Evolutionary conservation across 768 basidiomycete species (phyloP).

Genomic region (Collybiopsis confluens): DNA sequence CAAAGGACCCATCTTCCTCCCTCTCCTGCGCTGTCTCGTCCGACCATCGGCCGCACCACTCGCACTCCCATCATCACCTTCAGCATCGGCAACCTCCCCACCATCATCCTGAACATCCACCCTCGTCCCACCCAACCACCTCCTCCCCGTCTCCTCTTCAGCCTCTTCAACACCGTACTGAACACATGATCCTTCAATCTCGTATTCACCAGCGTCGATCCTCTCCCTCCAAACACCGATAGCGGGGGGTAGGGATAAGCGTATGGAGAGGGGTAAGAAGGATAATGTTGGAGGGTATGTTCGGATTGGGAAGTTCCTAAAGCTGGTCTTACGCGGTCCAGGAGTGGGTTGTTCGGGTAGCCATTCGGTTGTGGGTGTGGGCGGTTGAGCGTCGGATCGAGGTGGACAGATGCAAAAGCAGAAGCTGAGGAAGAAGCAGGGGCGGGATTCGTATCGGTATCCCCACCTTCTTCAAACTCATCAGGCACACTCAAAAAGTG

Average conservation of each 20-base stretch:
- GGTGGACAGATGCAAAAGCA: no score
- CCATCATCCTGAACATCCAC: conserved; percentile 65
- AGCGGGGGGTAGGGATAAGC: conserved; percentile 28
- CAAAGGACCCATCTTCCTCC: conserved; percentile 18
- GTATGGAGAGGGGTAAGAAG: no score
- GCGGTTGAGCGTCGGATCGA: neutral
- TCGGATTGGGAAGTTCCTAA: conserved; percentile 41
- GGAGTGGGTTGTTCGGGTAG: no score
- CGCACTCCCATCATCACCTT: conserved; percentile 24
- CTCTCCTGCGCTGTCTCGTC: conserved; percentile 37
- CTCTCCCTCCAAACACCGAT: conserved; percentile 80
- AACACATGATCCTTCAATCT: conserved; percentile 96
- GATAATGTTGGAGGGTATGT: conserved; percentile 19
- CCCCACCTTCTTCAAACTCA: conserved; percentile 27
- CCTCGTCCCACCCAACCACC: conserved; percentile 30
- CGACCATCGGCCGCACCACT: conserved; percentile 22
- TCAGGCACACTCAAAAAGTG: conserved; percentile 13
- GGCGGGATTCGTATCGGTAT: no score
- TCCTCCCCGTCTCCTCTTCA: conserved; percentile 50
- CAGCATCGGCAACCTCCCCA: conserved; percentile 42
- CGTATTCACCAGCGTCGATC: conserved; percentile 91
- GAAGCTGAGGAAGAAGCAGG: no score
- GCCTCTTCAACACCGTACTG: conserved; percentile 75
- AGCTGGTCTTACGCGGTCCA: conserved; percentile 19
- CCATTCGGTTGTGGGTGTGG: neutral